Evolutionary conservation across 257 asterid species (phyloP), one percentile per base, ranked within the genome.

Genomic region (Linderniella brevidens): DNA sequence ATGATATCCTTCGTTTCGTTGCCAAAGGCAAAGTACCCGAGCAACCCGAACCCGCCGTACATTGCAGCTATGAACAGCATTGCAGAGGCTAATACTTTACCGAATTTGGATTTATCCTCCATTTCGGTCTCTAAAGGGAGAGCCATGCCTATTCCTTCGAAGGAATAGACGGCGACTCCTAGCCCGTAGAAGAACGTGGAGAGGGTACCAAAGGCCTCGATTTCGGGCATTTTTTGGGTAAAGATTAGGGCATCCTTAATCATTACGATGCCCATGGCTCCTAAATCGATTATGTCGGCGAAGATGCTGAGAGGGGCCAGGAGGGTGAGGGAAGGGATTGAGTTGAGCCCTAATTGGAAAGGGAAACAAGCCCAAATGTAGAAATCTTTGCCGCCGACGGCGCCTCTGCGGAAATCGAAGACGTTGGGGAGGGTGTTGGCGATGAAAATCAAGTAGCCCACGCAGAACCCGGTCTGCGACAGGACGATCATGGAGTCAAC

Each of bases 101-200:
- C 94, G 40, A 82, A 82, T 46, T 66, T 68, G 19, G 64, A 38
- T 64, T 63, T 82, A 19, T 86, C 93, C 48, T 74, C 82, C 72
- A 63, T 79, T 75, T 86, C 94, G 3, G 86, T 50, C 45, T 86
- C 94, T 53, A 86, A 18, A 3, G 96, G 94, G 25, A 86, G 52
- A 1, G 81, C 82, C 96, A 86, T 86, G 11, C 94, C 94, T 19
- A 86, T 52, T 37, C 96, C 96, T 58, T 86, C 96, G 45, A 82
- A 86, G 14, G 96, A 79, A 66, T 86, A 82, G 0, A 86, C 94
- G 0, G 80, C 81, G 9, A 86, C 96, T 5, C 96, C 96, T 51
- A 86, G 59, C 3, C 96, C 96, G 58, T 82, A 86, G 42, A 82
- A 77, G 51, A 77, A 77, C 17, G 75, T 68, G 11, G 76, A 71